phyloP scores from a whole-genome alignment of 2,329 filamentous ascomycete genomes.

The Aspergillus fumigatus region DNA sequence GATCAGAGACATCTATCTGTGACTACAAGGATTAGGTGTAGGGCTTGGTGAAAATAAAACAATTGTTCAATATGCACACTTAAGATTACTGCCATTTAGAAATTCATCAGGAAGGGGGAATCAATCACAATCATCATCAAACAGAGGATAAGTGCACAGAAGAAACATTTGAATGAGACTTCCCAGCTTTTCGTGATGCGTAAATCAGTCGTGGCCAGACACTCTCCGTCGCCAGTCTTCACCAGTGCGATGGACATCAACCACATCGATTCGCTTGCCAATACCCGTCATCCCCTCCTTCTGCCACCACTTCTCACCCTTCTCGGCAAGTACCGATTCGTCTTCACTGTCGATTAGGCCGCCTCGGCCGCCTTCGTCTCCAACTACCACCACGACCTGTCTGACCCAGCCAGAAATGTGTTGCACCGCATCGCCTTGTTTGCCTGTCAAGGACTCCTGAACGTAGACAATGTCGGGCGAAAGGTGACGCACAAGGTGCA shows the following conservation, averaged over 20 bases:
- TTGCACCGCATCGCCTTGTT: conserved; percentile 67
- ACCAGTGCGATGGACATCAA: conserved; percentile 73
- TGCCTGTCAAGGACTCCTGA: conserved; percentile 75
- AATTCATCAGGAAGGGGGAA: neutral
- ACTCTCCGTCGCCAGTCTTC: conserved; percentile 85
- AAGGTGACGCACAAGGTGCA: conserved; percentile 81
- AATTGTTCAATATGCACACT: neutral
- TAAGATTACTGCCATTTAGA: neutral
- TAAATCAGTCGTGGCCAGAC: conserved; percentile 53
- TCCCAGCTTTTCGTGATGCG: conserved; percentile 6
- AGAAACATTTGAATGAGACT: neutral
- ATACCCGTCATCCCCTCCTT: conserved; percentile 75
- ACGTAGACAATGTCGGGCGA: conserved; percentile 83
- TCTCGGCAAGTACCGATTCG: conserved; percentile 38
- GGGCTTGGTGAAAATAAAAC: neutral
- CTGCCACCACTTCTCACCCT: conserved; percentile 53
- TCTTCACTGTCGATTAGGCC: conserved; percentile 77
- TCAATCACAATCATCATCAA: conserved; percentile 1
- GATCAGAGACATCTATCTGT: neutral
- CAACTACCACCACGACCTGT: conserved; percentile 56
- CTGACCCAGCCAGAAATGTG: conserved; percentile 62
- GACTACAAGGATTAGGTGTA: neutral
- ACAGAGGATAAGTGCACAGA: neutral
- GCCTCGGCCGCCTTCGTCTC: conserved; percentile 57
- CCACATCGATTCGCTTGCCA: conserved; percentile 81